Conservation (phyloP, 2,329 filamentous ascomycete genomes). For the Colletotrichum sp. region DNA sequence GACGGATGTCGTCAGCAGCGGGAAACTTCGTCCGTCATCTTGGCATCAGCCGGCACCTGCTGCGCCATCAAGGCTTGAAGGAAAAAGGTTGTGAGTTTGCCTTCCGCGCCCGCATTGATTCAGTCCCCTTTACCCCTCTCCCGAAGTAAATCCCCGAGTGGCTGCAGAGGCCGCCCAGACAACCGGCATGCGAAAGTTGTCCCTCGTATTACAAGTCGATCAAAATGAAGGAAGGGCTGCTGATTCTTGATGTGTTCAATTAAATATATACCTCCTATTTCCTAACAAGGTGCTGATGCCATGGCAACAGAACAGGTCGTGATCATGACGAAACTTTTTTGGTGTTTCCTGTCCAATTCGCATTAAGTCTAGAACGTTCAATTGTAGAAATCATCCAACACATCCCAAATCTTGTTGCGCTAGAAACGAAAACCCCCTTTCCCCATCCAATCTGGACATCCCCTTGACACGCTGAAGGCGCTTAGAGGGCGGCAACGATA, state of each 20-base stretch:
- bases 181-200: not conserved
- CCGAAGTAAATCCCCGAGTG: not conserved
- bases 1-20: not conserved
- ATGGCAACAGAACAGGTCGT: not conserved
- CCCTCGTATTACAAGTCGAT: not conserved
- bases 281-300: not conserved
- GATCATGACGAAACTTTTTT: not conserved
- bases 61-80: not conserved
- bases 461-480: no score
- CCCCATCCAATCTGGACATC: not conserved
- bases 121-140: not conserved
- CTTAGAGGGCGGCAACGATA: constrained; percentile 12
- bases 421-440: not conserved
- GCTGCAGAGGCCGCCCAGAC: not conserved
- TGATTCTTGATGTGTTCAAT: not conserved
- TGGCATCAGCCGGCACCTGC: not conserved
- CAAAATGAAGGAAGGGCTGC: not conserved
- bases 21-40: not conserved
- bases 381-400: not conserved
- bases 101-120: not conserved
- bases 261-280: constrained; percentile 1
- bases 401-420: not conserved
- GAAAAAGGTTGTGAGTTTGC: not conserved
- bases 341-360: not conserved
- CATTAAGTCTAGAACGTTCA: not conserved